phyloP scores from a whole-genome alignment of 2,329 filamentous ascomycete species.

The Emergomyces orientalis region DNA sequence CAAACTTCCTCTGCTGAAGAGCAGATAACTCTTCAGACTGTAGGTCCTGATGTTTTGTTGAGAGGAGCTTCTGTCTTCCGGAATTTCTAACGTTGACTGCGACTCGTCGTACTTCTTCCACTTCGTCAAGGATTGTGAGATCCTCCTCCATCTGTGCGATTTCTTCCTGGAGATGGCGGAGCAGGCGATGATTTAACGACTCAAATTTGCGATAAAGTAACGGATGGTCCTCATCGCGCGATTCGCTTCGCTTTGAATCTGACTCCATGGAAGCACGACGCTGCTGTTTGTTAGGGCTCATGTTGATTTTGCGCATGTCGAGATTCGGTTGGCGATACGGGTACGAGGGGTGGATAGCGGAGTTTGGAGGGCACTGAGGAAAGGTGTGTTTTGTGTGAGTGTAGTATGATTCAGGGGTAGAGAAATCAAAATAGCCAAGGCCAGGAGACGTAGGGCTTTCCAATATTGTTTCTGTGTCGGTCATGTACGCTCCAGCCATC shows the following conservation, averaged over 20 bases:
- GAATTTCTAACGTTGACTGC: slow-evolving; percentile 21
- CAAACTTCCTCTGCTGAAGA: slow-evolving; percentile 45
- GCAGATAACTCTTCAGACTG: slow-evolving; percentile 45
- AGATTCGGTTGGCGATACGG: background rate
- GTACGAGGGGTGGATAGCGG: slow-evolving; percentile 23
- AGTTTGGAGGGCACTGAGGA: slow-evolving; percentile 35
- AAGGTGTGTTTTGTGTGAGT: slow-evolving; percentile 13
- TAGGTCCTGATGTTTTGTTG: slow-evolving; percentile 34
- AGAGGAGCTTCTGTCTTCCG: slow-evolving; percentile 28
- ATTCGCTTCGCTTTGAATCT: slow-evolving; percentile 12
- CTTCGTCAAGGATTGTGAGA: slow-evolving; percentile 58
- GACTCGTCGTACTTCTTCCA: slow-evolving; percentile 35
- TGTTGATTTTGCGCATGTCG: background rate
- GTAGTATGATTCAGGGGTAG: slow-evolving; percentile 28
- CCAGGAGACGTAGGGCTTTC: slow-evolving; percentile 19
- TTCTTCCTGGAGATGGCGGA: slow-evolving; percentile 80
- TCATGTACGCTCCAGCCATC: slow-evolving; percentile 17
- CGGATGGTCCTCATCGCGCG: slow-evolving; percentile 22
- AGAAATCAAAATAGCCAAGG: slow-evolving; percentile 25
- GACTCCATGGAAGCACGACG: slow-evolving; percentile 1
- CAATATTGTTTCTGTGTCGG: slow-evolving; percentile 13
- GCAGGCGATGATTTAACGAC: slow-evolving; percentile 67
- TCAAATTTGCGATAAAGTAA: slow-evolving; percentile 80
- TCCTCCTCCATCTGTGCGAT: slow-evolving; percentile 72
- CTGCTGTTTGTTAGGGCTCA: background rate